phyloP scores from a whole-genome alignment of 495 filamentous ascomycete species.

The Neurospora terricola region DNA sequence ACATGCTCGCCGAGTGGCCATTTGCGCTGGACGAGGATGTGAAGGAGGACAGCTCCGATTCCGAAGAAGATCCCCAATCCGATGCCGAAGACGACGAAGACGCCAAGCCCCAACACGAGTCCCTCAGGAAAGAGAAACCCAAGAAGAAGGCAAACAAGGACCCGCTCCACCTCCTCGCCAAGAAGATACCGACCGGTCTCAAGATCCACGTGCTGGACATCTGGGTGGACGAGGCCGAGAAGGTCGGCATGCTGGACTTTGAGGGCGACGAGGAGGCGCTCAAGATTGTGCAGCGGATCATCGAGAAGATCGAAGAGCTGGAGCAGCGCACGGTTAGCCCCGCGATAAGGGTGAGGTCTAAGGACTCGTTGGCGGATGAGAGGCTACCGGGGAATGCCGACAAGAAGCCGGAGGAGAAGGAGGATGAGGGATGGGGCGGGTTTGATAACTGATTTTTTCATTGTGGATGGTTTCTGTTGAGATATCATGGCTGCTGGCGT shows the following conservation, averaged over 20 bases:
- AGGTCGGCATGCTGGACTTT: constrained; percentile 44
- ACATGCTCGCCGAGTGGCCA: constrained; percentile 33
- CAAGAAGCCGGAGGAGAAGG: constrained; percentile 23
- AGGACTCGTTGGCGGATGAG: constrained; percentile 66
- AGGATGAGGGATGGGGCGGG: constrained; percentile 56
- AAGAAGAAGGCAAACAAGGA: neutral
- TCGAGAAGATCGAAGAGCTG: constrained; percentile 28
- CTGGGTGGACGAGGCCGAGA: constrained; percentile 79
- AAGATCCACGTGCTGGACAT: constrained; percentile 84
- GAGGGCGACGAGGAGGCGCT: constrained; percentile 27
- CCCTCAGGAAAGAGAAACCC: neutral
- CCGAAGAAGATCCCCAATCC: neutral
- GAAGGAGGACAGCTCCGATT: constrained; percentile 11
- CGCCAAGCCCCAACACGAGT: constrained; percentile 14
- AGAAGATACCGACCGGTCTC: constrained; percentile 62
- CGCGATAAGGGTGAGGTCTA: constrained; percentile 58
- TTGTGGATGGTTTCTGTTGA: neutral
- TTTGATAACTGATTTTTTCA: constrained; percentile 45
- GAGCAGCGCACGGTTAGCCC: constrained; percentile 52
- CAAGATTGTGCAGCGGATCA: constrained; percentile 27
- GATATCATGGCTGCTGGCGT: neutral
- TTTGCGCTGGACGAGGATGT: constrained; percentile 31
- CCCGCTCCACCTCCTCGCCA: constrained; percentile 16
- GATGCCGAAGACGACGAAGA: constrained; percentile 9
- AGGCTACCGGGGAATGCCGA: constrained; percentile 47